Base-by-base conservation (phyloP, 1,284 basidiomycete genomes). In the Boletus sp. region DNA sequence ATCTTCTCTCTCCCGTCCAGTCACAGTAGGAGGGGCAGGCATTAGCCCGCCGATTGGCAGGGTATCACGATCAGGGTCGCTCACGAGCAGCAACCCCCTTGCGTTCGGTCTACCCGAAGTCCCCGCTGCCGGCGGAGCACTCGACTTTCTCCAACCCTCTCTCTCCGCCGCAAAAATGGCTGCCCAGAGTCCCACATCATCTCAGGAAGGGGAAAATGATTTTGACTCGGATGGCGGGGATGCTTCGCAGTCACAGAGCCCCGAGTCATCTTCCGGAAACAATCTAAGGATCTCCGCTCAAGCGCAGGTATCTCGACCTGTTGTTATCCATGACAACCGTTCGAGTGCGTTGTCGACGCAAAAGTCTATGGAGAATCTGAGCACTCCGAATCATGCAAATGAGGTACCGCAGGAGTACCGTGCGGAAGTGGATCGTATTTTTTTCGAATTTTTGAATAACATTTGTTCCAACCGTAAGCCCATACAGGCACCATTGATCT, bases 391-490 rank as follows among this genome's bases (percentile, higher is more conserved):
- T 20, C 73, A 75, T 53, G 72, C 72, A 46, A 84, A 84, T 53
- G 86, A 89, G 60, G 77, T 91, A 43, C 87, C 88, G 10, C 74
- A 78, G 55, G 94, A 96, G 64, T 88, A 94, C 57, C 81, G 84
- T 50, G 68, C 70, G 30, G 84, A 89, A 59, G 84, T 98, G 43
- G 94, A 98, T 67, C 79, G 84, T 48, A 85, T 97, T 62, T 97
- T 99, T 71, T 84, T 92, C 62, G 82, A 89, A 57, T 99, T 91
- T 66, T 72, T 99, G 55, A 94, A 88, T 61, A 79, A 75, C 46
- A 80, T 92, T 45, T 98, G 95, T 71, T 96, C 92, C 16, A 91
- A 98, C 68, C 68, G 93, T 94, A 66, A 72, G 88, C 40, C 13
- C 74, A 7, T 51, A 39, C 45, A 41, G 48, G 47, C 37, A 41